Conservation (phyloP, 164 flowering plant genomes). For the Vitis vinifera region DNA sequence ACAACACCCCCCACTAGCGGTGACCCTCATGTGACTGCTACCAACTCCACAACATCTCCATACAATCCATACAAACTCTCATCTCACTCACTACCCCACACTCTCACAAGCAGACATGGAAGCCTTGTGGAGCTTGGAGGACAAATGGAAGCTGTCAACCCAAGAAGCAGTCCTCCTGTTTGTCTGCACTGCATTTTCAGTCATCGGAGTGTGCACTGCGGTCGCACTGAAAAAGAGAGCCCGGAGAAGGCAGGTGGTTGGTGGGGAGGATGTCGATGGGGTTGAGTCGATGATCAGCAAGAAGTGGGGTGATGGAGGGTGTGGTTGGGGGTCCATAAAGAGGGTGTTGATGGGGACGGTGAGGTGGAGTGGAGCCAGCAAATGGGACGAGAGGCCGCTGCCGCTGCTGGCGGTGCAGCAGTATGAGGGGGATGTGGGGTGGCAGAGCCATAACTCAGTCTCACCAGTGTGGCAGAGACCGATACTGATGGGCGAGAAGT, state of each 20-base stretch:
- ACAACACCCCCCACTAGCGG: slow-evolving; percentile 15
- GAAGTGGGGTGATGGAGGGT: not conserved
- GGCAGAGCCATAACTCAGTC: slow-evolving; percentile 42
- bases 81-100: not conserved
- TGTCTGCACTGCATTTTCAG: slow-evolving; percentile 30
- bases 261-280: slow-evolving; percentile 12
- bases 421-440: slow-evolving; percentile 14
- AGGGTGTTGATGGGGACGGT: slow-evolving; percentile 42
- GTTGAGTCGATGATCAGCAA: not conserved
- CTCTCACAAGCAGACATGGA: slow-evolving; percentile 42
- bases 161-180: slow-evolving; percentile 42
- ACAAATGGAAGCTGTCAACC: slow-evolving; percentile 62
- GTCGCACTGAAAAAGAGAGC: slow-evolving; percentile 22
- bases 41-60: not conserved
- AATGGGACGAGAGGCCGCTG: slow-evolving; percentile 31
- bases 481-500: slow-evolving; percentile 80
- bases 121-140: slow-evolving; percentile 61
- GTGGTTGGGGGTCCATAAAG: slow-evolving; percentile 37
- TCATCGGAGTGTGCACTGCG: slow-evolving; percentile 40
- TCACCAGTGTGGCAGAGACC: slow-evolving; percentile 91
- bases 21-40: slow-evolving; percentile 23
- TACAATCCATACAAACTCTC: not conserved
- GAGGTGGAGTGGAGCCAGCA: slow-evolving; percentile 55
- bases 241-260: slow-evolving; percentile 4
- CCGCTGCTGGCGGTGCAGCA: slow-evolving; percentile 27